A percentile compares a stretch with the other conserved stretches of the same genome.
These are phyloP conservation scores for Argentina anserina DNA, from an alignment of 306 rosid species.

Conservation along the genomic window DNA sequence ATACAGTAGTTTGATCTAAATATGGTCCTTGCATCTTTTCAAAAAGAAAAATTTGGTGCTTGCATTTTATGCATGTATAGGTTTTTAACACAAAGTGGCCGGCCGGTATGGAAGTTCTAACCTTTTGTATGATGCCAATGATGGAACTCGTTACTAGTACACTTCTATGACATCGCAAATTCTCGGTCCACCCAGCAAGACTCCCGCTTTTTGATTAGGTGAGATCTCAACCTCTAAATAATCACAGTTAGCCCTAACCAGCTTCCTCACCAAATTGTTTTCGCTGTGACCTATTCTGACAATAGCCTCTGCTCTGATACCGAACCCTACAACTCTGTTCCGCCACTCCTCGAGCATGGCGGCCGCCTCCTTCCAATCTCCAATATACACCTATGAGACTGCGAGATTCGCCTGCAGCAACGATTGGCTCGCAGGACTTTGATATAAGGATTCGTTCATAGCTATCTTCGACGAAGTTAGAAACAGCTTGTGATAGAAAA, in stretches of 20 bases:
- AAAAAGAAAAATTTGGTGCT: too few relatives aligned
- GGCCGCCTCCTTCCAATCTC: background rate
- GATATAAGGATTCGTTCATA: background rate
- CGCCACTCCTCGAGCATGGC: conserved; percentile 1
- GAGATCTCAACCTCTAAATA: background rate
- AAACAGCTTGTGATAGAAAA: background rate
- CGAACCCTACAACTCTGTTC: background rate
- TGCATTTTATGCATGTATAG: too few relatives aligned
- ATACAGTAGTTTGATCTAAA: too few relatives aligned
- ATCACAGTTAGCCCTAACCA: background rate
- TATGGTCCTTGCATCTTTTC: too few relatives aligned
- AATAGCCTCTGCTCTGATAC: background rate
- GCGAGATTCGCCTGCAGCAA: background rate
- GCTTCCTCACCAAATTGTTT: background rate
- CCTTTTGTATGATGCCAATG: too few relatives aligned
- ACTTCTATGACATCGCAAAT: background rate
- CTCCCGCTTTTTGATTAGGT: background rate
- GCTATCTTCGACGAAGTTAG: background rate
- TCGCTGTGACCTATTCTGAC: background rate
- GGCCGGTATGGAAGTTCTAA: too few relatives aligned
- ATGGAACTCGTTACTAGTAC: background rate
- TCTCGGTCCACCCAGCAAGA: conserved; percentile 1
- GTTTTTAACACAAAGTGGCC: too few relatives aligned
- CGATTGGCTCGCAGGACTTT: background rate
- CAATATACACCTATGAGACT: background rate